Conservation (phyloP, 106 monocot genomes). For the Iris macrosiphon region DNA sequence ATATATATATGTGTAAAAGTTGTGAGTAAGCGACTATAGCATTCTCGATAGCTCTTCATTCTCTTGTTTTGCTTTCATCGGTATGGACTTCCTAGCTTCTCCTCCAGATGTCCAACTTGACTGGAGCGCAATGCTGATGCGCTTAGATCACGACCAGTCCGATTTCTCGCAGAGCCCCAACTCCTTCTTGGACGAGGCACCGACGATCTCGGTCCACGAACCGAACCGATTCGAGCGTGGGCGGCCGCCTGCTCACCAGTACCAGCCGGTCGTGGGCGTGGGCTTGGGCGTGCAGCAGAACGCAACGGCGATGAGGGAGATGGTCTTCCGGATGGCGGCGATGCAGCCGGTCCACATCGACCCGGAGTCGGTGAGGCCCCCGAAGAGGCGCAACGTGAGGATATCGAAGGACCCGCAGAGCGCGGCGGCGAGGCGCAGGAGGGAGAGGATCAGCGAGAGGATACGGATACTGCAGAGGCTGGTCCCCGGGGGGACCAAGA, state of each 20-base stretch:
- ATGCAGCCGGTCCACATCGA: conserved; percentile 58
- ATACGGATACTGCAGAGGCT: conserved; percentile 53
- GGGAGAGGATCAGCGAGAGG: conserved; percentile 57
- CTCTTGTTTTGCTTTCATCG: too few relatives aligned
- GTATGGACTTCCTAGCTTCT: too few relatives aligned
- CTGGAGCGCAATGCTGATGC: too few relatives aligned
- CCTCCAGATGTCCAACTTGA: too few relatives aligned
- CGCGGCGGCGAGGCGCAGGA: conserved; percentile 47
- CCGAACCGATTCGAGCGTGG: background rate
- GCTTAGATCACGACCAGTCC: too few relatives aligned
- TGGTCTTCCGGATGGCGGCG: conserved; percentile 54
- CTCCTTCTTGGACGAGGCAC: too few relatives aligned
- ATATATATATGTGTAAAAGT: too few relatives aligned
- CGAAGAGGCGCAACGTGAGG: conserved; percentile 44
- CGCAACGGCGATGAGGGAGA: conserved; percentile 56
- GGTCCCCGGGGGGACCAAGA: conserved; percentile 54
- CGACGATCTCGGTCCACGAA: background rate
- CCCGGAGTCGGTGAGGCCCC: conserved; percentile 42
- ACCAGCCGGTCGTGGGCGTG: background rate
- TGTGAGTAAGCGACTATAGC: too few relatives aligned
- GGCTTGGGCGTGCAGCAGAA: too few relatives aligned
- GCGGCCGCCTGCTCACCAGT: background rate
- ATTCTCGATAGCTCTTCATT: too few relatives aligned
- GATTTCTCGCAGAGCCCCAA: too few relatives aligned
- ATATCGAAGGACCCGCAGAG: conserved; percentile 64